Conservation (phyloP, 2,329 filamentous ascomycete genomes). For the Alternaria tenuissima region DNA sequence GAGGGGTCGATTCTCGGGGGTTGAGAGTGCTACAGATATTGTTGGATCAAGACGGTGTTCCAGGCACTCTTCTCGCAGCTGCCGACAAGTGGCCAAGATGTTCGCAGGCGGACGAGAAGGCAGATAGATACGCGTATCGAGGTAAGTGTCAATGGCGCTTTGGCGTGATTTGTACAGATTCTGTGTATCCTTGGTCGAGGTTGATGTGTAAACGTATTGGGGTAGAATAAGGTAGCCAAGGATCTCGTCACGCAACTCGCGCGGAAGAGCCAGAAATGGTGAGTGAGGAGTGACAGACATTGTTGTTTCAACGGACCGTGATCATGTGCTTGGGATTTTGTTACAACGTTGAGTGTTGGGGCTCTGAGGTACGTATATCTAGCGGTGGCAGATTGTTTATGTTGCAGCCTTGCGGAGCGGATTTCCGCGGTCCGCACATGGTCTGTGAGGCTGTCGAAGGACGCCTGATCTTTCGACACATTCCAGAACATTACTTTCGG, state of each 20-base stretch:
- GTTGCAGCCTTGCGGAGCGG: constrained; percentile 3
- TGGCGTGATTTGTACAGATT: constrained; percentile 19
- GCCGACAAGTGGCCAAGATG: constrained; percentile 35
- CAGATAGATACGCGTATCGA: constrained; percentile 42
- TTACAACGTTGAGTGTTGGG: background rate
- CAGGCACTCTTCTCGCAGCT: constrained; percentile 37
- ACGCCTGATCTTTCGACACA: background rate
- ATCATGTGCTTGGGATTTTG: background rate
- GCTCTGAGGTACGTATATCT: background rate
- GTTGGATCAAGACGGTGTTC: constrained; percentile 26
- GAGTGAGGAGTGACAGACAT: background rate
- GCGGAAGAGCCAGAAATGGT: constrained; percentile 31
- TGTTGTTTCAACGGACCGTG: background rate
- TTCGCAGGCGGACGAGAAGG: constrained; percentile 30
- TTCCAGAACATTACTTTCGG: background rate
- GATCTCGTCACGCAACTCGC: constrained; percentile 41
- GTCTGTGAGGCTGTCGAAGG: background rate
- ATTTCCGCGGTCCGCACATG: constrained; percentile 9
- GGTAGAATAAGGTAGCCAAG: constrained; percentile 30
- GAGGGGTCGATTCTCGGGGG: background rate
- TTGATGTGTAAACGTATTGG: constrained; percentile 36
- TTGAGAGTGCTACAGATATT: background rate
- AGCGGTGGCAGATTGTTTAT: background rate
- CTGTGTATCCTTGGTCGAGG: constrained; percentile 17
- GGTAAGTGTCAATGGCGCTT: constrained; percentile 16